phyloP scores from a whole-genome alignment of 371 early-diverging fungal species.

The Choanephora cucurbitarum region DNA sequence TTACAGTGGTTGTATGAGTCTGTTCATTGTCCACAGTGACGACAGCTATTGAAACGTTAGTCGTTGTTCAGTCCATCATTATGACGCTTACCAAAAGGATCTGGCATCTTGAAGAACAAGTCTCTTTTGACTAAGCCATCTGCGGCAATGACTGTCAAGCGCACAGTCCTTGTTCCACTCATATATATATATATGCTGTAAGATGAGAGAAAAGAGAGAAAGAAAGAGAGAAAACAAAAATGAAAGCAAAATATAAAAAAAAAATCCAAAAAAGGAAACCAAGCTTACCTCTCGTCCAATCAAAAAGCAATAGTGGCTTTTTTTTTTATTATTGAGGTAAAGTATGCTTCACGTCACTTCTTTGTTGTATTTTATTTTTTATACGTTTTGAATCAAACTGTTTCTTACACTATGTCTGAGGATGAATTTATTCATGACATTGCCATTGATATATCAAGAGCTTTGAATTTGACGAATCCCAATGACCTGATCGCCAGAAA shows the following conservation, averaged over 20 bases:
- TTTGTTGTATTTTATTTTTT: neutral
- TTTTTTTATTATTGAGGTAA: neutral
- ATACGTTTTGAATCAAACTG: no score
- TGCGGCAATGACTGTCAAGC: constrained; percentile 82
- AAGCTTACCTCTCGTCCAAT: constrained; percentile 1
- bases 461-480: constrained; percentile 59
- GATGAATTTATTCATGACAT: constrained; percentile 55
- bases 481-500: constrained; percentile 61
- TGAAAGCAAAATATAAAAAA: constrained; percentile 1
- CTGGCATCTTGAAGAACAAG: constrained; percentile 66
- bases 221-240: constrained; percentile 9
- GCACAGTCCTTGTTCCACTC: constrained; percentile 38
- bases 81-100: constrained; percentile 64
- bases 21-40: constrained; percentile 88
- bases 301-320: constrained; percentile 7
- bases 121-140: constrained; percentile 91
- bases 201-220: constrained; percentile 1
- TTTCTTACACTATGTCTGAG: constrained; percentile 34
- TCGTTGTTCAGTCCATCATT: constrained; percentile 40
- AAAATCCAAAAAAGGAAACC: neutral
- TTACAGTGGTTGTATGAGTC: constrained; percentile 77
- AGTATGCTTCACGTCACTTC: constrained; percentile 1
- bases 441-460: constrained; percentile 62
- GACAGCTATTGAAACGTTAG: no score
- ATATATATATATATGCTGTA: no score